Percentiles rank a stretch among this genome's conserved stretches.
These are phyloP conservation scores for Gossypium schwendimanii DNA, from an alignment of 441 rosid species.

Conservation along the genomic window DNA sequence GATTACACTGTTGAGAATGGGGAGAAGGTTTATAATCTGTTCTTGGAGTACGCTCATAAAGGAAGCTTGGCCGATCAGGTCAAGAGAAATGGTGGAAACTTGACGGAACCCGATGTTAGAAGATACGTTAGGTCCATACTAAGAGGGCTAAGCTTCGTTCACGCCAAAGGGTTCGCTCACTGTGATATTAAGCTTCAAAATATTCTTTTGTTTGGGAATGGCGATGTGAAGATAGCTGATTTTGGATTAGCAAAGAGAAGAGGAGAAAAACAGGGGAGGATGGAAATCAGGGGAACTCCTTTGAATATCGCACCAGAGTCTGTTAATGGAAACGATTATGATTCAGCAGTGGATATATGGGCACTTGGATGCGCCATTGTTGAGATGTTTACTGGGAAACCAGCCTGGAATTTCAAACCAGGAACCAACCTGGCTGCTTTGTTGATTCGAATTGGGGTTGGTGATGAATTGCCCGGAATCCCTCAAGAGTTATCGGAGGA, in stretches of 20 bases:
- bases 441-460: slow-evolving; percentile 53
- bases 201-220: slow-evolving; percentile 44
- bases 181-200: slow-evolving; percentile 78
- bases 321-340: slow-evolving; percentile 52
- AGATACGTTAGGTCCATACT: slow-evolving; percentile 43
- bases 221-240: slow-evolving; percentile 65
- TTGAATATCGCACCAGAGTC: slow-evolving; percentile 79
- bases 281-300: slow-evolving; percentile 71
- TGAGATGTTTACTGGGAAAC: slow-evolving; percentile 72
- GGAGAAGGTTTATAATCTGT: slow-evolving; percentile 37
- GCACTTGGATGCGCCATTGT: slow-evolving; percentile 73
- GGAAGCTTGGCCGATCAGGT: slow-evolving; percentile 59
- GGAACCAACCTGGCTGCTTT: slow-evolving; percentile 37
- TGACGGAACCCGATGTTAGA: slow-evolving; percentile 42
- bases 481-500: slow-evolving; percentile 49
- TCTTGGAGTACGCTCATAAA: slow-evolving; percentile 64
- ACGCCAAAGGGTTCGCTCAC: slow-evolving; percentile 64
- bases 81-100: slow-evolving; percentile 35
- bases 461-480: slow-evolving; percentile 48
- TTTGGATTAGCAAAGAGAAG: slow-evolving; percentile 60
- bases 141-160: slow-evolving; percentile 54
- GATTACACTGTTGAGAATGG: slow-evolving; percentile 40
- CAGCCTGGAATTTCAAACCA: slow-evolving; percentile 50
- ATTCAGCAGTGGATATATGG: slow-evolving; percentile 69
- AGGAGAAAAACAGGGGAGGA: slow-evolving; percentile 21